These are phyloP conservation scores for Alternaria viburni DNA, from an alignment of 2,329 filamentous ascomycete species.

Conservation along the genomic window DNA sequence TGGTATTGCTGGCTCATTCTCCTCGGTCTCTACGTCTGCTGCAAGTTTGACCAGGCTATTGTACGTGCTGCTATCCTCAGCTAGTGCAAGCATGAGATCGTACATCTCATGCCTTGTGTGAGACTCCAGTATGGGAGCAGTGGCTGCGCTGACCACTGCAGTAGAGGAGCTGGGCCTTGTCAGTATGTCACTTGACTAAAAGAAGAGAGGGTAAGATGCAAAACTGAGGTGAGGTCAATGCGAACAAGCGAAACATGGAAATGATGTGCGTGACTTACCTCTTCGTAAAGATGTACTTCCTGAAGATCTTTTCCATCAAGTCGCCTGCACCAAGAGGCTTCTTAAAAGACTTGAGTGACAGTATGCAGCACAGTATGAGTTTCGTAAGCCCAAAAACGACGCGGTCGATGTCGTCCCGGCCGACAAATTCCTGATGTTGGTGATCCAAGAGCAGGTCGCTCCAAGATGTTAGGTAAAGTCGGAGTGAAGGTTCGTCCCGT, in stretches of 20 bases:
- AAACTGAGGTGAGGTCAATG: background rate
- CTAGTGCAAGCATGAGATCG: conserved; percentile 42
- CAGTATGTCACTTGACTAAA: background rate
- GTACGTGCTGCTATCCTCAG: conserved; percentile 40
- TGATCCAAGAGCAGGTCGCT: conserved; percentile 42
- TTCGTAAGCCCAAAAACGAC: conserved; percentile 50
- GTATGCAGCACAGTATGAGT: conserved; percentile 47
- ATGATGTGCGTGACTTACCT: conserved; percentile 20
- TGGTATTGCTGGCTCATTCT: conserved; percentile 65
- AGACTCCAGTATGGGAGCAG: conserved; percentile 45
- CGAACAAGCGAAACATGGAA: background rate
- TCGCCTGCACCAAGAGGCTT: conserved; percentile 40
- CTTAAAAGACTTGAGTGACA: conserved; percentile 51
- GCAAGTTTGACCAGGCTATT: conserved; percentile 37
- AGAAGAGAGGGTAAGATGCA: background rate
- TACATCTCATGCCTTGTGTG: conserved; percentile 47
- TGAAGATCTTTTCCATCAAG: conserved; percentile 42
- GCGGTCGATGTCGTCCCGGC: conserved; percentile 42
- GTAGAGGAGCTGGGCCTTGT: conserved; percentile 5
- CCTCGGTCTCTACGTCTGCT: conserved; percentile 23
- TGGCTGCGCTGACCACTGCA: conserved; percentile 15
- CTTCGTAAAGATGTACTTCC: conserved; percentile 44
- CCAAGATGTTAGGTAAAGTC: conserved; percentile 39
- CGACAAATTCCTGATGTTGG: conserved; percentile 43
- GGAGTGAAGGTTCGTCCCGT: conserved; percentile 39